Conservation (phyloP, 2,329 filamentous ascomycete species). For the Exophiala xenobiotica region DNA sequence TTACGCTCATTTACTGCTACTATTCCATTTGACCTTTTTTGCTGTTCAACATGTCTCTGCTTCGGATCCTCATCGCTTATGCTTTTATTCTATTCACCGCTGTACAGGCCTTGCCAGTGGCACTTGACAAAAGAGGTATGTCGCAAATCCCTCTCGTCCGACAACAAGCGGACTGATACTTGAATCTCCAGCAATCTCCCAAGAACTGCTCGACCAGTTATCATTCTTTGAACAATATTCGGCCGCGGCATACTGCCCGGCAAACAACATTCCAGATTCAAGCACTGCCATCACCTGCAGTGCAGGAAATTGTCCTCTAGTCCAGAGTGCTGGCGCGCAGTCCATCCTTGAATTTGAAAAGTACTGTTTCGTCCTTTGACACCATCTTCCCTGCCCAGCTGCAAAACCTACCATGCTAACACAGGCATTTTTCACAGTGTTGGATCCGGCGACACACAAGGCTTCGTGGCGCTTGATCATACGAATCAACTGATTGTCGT, state of each 20-base stretch:
- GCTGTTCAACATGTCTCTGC: constrained; percentile 5
- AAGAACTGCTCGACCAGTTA: constrained; percentile 43
- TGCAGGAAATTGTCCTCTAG: constrained; percentile 48
- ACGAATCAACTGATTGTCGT: constrained; percentile 41
- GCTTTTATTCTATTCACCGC: not conserved
- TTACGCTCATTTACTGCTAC: not conserved
- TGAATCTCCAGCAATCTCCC: constrained; percentile 38
- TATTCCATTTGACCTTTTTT: not conserved
- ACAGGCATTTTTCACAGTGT: constrained; percentile 26
- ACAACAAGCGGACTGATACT: not conserved
- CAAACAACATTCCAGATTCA: constrained; percentile 47
- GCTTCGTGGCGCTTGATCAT: constrained; percentile 48
- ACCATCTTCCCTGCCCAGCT: constrained; percentile 13
- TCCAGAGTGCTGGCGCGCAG: constrained; percentile 48
- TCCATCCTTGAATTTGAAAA: constrained; percentile 51
- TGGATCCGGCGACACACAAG: constrained; percentile 42
- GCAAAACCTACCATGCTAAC: not conserved
- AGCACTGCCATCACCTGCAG: constrained; percentile 47
- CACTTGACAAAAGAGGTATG: not conserved
- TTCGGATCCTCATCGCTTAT: not conserved
- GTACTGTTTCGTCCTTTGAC: no score
- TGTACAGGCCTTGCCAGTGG: constrained; percentile 6
- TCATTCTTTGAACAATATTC: constrained; percentile 53
- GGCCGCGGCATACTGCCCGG: constrained; percentile 53
- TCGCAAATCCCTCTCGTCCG: no score